These are phyloP conservation scores for Talaromyces sp. DNA, from an alignment of 2,329 filamentous ascomycete genomes.

Conservation along the genomic window DNA sequence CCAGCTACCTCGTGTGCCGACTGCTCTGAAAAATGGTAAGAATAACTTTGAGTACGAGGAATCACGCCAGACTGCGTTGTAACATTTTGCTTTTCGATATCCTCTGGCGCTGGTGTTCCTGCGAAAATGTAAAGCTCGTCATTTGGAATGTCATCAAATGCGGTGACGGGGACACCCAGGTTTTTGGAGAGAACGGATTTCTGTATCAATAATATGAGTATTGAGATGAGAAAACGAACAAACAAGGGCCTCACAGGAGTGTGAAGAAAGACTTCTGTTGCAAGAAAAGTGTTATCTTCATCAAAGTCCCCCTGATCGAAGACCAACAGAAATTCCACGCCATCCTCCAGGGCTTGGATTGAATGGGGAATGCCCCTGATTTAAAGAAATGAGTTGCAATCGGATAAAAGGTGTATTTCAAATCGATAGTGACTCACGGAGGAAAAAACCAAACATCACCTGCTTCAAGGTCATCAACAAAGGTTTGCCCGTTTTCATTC, in stretches of 20 bases:
- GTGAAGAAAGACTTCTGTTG: conserved; percentile 62
- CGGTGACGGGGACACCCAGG: conserved; percentile 51
- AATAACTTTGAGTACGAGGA: conserved; percentile 67
- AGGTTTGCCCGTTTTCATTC: conserved; percentile 67
- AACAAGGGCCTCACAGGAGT: conserved; percentile 30
- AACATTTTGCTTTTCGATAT: conserved; percentile 68
- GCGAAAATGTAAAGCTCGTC: conserved; percentile 77
- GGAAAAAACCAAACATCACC: conserved; percentile 84
- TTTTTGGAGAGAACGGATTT: conserved; percentile 59
- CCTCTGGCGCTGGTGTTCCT: conserved; percentile 63
- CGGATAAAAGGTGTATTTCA: background rate
- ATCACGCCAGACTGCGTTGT: conserved; percentile 63
- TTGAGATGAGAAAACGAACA: background rate
- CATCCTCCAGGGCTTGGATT: conserved; percentile 71
- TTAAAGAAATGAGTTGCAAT: background rate
- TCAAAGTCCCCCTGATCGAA: conserved; percentile 64
- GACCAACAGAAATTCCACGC: conserved; percentile 65
- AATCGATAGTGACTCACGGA: conserved; percentile 42
- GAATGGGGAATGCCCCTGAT: conserved; percentile 70
- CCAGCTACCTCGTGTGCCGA: conserved; percentile 67
- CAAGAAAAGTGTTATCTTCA: conserved; percentile 75
- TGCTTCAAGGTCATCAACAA: conserved; percentile 74
- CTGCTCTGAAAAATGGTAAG: conserved; percentile 72
- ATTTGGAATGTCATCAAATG: conserved; percentile 65
- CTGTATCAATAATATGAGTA: conserved; percentile 18